Evolutionary conservation across 2,329 filamentous ascomycete species (phyloP).

Genomic region (Lachnellula hyalina): DNA sequence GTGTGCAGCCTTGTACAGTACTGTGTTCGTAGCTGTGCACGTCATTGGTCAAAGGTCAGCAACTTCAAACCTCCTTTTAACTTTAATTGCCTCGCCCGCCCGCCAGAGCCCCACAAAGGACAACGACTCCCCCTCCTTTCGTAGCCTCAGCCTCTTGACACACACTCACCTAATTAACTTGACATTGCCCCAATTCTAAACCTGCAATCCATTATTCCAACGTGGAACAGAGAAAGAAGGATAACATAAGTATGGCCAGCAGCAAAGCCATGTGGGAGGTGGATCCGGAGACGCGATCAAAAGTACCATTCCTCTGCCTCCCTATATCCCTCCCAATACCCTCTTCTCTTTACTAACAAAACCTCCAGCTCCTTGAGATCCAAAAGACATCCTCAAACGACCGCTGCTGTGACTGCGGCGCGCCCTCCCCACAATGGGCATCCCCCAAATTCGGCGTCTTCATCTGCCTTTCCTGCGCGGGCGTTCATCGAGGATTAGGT

Average conservation of each 20-base stretch:
- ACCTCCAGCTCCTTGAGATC: conserved; percentile 71
- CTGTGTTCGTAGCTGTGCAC: conserved; percentile 5
- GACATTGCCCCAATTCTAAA: neutral
- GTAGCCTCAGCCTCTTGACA: neutral
- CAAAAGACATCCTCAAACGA: conserved; percentile 89
- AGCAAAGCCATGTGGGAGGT: conserved; percentile 92
- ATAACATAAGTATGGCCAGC: conserved; percentile 43
- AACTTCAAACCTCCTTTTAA: conserved; percentile 10
- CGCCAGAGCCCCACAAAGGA: neutral
- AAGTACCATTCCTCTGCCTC: conserved; percentile 50
- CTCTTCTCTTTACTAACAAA: conserved; percentile 5
- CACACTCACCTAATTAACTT: neutral
- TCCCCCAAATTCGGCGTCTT: conserved; percentile 97
- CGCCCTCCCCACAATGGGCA: conserved; percentile 97
- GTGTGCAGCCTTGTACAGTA: no score
- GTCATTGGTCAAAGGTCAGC: conserved; percentile 14
- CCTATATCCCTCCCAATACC: neutral
- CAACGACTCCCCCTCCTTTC: neutral
- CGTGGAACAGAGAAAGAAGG: neutral
- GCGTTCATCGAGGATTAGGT: conserved; percentile 87
- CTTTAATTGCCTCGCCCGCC: neutral
- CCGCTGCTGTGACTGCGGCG: conserved; percentile 89
- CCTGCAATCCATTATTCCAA: neutral
- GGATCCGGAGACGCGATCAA: conserved; percentile 92
- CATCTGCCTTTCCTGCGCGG: conserved; percentile 94